Base-by-base conservation (phyloP, 176 grass and related monocot genomes). In the Tillandsia leiboldiana region DNA sequence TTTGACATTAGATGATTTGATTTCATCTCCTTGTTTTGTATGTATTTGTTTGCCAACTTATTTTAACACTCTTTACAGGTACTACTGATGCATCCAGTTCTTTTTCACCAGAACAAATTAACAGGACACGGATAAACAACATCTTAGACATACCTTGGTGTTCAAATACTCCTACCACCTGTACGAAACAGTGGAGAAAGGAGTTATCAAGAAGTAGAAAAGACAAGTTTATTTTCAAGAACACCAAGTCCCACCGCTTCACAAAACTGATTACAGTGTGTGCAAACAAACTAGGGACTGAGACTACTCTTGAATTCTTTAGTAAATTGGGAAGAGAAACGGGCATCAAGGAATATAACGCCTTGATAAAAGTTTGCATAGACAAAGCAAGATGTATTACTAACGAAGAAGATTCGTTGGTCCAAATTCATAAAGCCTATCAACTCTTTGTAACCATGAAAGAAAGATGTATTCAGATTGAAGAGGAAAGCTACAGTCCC, bases 191-290 rank as follows among this genome's bases (percentile, higher is more conserved):
- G 7, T 72, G 62, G 64, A 66, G 61, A 80, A 92, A 74, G 71
- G 79, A 85, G 50, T 33, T 83, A 57, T 73, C 78, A 7, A 83
- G 86, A 68, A 81, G 89, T 78, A 96, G 83, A 78, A 96, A 87
- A 76, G 78, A 70, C 27, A 83, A 79, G n/a, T 89, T 85, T 66
- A 79, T 89, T 48, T 96, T 96, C 81, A 92, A 80, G 82, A 91
- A 92, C 67, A 88, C 76, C 0, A 73, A 87, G 50, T 89, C 81
- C 67, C 70, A 64, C 18, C 88, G 81, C 22, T 89, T 84, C 70
- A 73, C 71, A 9, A 87, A 73, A 76, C 71, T 96, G 82, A 89
- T 96, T 83, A 83, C 14, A 66, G 71, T 80, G 49, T 92, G 83
- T 12, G 88, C 83, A 10, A 61, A 79, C 42, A 91, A 80, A 73